Evolutionary conservation across 169 alveolate species (phyloP), one percentile per base, ranked within the genome.

Genomic region (Neospora caninum): DNA sequence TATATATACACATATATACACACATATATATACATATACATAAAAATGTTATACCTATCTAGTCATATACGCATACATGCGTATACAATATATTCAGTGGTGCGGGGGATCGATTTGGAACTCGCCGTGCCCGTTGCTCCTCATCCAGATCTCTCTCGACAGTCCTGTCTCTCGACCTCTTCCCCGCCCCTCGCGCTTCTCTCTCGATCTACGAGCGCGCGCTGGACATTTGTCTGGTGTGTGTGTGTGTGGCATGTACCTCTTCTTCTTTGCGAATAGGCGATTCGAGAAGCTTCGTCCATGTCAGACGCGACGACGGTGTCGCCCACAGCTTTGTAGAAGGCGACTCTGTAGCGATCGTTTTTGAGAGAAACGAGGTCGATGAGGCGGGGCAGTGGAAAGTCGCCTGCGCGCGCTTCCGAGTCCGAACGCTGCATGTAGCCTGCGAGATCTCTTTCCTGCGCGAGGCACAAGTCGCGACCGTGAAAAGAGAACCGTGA

Each of bases 381-480:
- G 9, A 91, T 18, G 69, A 91, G 36, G 41, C 94, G 91, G 0
- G 91, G 94, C 6, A 83, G 20, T n/a, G 39, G 84, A 13, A 13
- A 34, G 80, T 45, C 70, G 22, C 53, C n/a, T 36, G 53, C 91
- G 31, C 91, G 58, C 38, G 89, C 94, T 41, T 91, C 94, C 69
- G 91, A 83, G 58, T 91, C 94, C 0, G 94, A 88, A 58, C 86
- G 91, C 84, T 91, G 86, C 91, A 91, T 27, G 49, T 67, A 49
- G 36, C 49, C 43, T 0, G 49, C 22, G 31, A 91, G 43, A 36
- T 91, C 94, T 41, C 67, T 43, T 88, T 91, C 94, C 94, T 91
- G 69, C 53, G 42, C 73, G 34, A 1, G 39, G 34, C 29, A 20
- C 29, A 13, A 58, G 53, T 0, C 0, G 87, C 78, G 43, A 7